phyloP scores from a whole-genome alignment of 495 filamentous ascomycete species.

The Aspergillus homomorphus region DNA sequence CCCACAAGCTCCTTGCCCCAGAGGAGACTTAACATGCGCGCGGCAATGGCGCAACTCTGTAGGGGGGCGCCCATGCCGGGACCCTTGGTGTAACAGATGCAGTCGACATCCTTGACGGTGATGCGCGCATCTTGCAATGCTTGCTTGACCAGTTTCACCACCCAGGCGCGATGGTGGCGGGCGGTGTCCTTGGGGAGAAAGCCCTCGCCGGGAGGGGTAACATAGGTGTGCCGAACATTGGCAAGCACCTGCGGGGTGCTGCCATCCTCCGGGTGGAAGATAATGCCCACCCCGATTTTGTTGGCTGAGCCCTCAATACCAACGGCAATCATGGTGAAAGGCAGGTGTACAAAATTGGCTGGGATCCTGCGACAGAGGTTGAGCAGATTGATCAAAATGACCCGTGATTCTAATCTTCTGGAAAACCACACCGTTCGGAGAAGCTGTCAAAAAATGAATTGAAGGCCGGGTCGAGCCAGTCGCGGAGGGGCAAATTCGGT shows the following conservation, averaged over 20 bases:
- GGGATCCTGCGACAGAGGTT: not conserved
- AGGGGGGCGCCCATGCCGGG: conserved; percentile 96
- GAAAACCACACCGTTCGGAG: not conserved
- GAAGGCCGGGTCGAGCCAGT: not conserved
- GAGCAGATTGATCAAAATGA: not conserved
- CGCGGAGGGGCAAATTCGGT: conserved; percentile 18
- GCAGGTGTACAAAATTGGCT: not conserved
- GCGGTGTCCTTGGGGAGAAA: conserved; percentile 97
- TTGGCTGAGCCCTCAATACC: conserved; percentile 97
- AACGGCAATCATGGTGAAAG: conserved; percentile 67
- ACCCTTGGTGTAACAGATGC: conserved; percentile 93
- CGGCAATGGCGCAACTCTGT: conserved; percentile 82
- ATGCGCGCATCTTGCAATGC: conserved; percentile 69
- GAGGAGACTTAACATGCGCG: conserved; percentile 75
- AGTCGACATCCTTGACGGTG: conserved; percentile 65
- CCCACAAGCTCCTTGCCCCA: conserved; percentile 87
- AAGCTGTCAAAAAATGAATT: not conserved
- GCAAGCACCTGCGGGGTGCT: conserved; percentile 73
- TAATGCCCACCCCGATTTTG: conserved; percentile 93
- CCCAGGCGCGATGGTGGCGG: conserved; percentile 81
- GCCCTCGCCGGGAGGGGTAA: conserved; percentile 86
- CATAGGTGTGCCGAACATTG: conserved; percentile 92
- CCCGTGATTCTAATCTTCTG: no score
- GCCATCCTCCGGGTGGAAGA: conserved; percentile 67
- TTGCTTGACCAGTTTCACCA: conserved; percentile 73